Evolutionary conservation across 345 rosid species (phyloP).

Genomic region (Clausena lansium): DNA sequence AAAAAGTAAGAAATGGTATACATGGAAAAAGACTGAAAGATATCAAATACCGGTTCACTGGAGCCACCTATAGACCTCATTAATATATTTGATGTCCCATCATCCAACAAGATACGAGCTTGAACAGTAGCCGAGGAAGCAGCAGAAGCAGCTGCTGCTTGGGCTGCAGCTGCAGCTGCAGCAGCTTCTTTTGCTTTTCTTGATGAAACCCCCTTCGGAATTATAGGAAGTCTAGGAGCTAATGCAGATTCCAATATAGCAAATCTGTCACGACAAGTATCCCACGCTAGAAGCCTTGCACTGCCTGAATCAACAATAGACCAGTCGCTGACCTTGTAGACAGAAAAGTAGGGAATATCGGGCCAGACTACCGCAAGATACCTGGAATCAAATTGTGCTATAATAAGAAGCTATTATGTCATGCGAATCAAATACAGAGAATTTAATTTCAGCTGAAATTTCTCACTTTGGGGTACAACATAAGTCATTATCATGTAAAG

Average conservation of each 20-base stretch:
- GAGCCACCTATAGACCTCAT: slow-evolving; percentile 93
- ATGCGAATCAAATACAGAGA: background rate
- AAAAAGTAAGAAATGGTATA: slow-evolving; percentile 7
- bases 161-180: slow-evolving; percentile 96
- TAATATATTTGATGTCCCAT: slow-evolving; percentile 96
- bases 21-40: slow-evolving; percentile 11
- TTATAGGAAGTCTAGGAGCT: slow-evolving; percentile 79
- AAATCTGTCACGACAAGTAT: slow-evolving; percentile 89
- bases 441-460: slow-evolving; percentile 5
- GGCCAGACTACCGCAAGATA: slow-evolving; percentile 98
- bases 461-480: background rate
- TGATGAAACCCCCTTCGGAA: slow-evolving; percentile 88
- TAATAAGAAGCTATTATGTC: slow-evolving; percentile 13
- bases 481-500: slow-evolving; percentile 1
- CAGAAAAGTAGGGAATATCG: slow-evolving; percentile 86
- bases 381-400: slow-evolving; percentile 51
- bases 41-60: slow-evolving; percentile 76
- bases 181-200: slow-evolving; percentile 97
- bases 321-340: slow-evolving; percentile 97
- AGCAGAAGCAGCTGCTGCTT: slow-evolving; percentile 92
- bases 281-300: slow-evolving; percentile 98
- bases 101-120: slow-evolving; percentile 98
- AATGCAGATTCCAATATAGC: slow-evolving; percentile 83
- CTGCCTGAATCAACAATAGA: slow-evolving; percentile 94
- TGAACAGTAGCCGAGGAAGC: slow-evolving; percentile 93